These are phyloP conservation scores for Fusarium sp. DNA, from an alignment of 2,329 filamentous ascomycete species.

Conservation along the genomic window DNA sequence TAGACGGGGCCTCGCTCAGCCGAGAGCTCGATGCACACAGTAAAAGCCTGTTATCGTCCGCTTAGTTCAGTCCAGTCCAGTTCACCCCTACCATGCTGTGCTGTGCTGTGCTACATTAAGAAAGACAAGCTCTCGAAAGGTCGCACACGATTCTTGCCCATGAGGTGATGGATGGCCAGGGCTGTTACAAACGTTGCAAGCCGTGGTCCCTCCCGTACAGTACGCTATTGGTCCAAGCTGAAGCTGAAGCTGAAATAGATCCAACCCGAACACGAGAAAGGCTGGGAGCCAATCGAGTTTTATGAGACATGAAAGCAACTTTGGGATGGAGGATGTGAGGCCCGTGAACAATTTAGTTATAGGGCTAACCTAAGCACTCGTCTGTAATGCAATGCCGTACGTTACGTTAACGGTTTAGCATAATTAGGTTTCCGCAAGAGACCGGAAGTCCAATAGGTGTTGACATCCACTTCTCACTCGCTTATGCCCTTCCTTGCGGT, in stretches of 20 bases:
- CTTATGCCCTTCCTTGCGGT: constrained; percentile 22
- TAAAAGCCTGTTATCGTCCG: not conserved
- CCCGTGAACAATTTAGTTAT: constrained; percentile 12
- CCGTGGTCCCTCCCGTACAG: constrained; percentile 31
- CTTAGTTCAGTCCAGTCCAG: constrained; percentile 14
- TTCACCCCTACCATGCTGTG: not conserved
- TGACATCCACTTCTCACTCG: constrained; percentile 10
- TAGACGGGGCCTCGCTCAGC: constrained; percentile 13
- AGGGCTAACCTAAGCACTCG: constrained; percentile 6
- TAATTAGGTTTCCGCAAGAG: constrained; percentile 14
- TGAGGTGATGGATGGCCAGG: not conserved
- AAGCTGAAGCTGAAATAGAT: constrained; percentile 8
- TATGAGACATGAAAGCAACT: constrained; percentile 32
- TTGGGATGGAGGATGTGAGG: constrained; percentile 16
- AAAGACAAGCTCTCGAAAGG: not conserved
- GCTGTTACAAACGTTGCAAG: constrained; percentile 14
- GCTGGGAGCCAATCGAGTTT: constrained; percentile 32
- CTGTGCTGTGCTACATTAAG: not conserved
- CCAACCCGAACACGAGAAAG: constrained; percentile 40
- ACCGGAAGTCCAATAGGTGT: not conserved
- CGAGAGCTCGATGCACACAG: not conserved
- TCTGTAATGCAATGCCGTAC: not conserved
- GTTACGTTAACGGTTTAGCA: constrained; percentile 21
- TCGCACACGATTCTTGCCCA: not conserved
- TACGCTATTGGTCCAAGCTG: constrained; percentile 26